Evolutionary conservation across 108 stramenopile genomes (phyloP).

Genomic region (Craspedostauros australis): DNA sequence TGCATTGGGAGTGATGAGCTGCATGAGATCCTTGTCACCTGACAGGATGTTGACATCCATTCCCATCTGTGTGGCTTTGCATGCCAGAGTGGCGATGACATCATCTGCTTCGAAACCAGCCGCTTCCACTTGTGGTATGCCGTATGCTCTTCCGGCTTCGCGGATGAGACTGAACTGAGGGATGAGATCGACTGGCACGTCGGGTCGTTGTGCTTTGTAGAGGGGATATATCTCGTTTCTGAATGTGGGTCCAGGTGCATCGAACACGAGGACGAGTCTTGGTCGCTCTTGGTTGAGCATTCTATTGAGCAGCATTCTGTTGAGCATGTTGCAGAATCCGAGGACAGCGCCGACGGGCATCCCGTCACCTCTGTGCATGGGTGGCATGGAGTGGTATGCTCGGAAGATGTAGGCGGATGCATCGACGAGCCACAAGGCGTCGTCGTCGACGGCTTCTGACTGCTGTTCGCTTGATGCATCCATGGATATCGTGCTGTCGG

Average conservation of each 20-base stretch:
- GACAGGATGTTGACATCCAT: constrained; percentile 65
- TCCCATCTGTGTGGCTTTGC: constrained; percentile 52
- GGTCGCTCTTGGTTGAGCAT: constrained; percentile 59
- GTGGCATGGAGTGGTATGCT: constrained; percentile 81
- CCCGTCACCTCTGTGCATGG: constrained; percentile 75
- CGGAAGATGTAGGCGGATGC: constrained; percentile 85
- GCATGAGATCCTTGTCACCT: constrained; percentile 90
- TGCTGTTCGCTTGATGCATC: no score
- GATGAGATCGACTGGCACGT: constrained; percentile 75
- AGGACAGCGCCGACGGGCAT: constrained; percentile 78
- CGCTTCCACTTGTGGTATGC: constrained; percentile 65
- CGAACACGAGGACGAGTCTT: constrained; percentile 75
- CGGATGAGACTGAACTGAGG: constrained; percentile 77
- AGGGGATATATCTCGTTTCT: constrained; percentile 69
- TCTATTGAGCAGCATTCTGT: constrained; percentile 54
- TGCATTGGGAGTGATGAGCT: constrained; percentile 59
- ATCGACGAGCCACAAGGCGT: constrained; percentile 74
- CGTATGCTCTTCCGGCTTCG: constrained; percentile 76
- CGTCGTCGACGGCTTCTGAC: constrained; percentile 10
- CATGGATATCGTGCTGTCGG: no score
- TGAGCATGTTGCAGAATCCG: constrained; percentile 86
- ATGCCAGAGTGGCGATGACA: constrained; percentile 81
- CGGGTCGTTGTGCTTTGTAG: constrained; percentile 80
- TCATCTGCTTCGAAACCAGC: constrained; percentile 84
- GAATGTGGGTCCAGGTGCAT: constrained; percentile 56